phyloP scores from a whole-genome alignment of 2,329 filamentous ascomycete genomes.

The Xylaria sp. region DNA sequence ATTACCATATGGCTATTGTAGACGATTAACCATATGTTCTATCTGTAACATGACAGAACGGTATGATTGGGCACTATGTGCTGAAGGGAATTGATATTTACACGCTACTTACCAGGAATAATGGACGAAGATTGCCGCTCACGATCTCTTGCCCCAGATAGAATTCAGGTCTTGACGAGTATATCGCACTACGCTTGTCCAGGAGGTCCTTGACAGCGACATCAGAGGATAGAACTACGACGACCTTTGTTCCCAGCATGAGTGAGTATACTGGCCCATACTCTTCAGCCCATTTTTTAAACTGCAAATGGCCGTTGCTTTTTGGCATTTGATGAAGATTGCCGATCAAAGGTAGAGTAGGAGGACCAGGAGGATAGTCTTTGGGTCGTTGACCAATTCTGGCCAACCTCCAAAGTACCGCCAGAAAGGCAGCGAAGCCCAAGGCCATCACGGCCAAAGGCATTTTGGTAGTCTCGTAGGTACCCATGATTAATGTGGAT shows the following conservation, averaged over 20 bases:
- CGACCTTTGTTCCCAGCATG: conserved; percentile 59
- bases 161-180: conserved; percentile 57
- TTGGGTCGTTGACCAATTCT: conserved; percentile 45
- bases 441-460: not conserved
- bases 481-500: not conserved
- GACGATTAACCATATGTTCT: not conserved
- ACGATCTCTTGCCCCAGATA: conserved; percentile 52
- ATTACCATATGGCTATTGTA: not conserved
- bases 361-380: conserved; percentile 61
- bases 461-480: not conserved
- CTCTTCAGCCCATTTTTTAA: conserved; percentile 62
- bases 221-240: conserved; percentile 59
- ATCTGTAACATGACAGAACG: not conserved
- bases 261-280: conserved; percentile 62
- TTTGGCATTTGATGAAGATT: conserved; percentile 62
- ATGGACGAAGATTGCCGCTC: conserved; percentile 33
- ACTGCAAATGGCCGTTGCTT: conserved; percentile 55
- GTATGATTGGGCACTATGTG: not conserved
- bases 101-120: conserved; percentile 35
- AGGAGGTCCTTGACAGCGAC: conserved; percentile 61
- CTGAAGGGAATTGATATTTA: not conserved
- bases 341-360: conserved; percentile 61
- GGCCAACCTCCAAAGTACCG: not conserved
- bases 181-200: conserved; percentile 61
- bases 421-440: not conserved